Evolutionary conservation across 495 filamentous ascomycete species (phyloP), one percentile per base, ranked within the genome.

Genomic region (Xylaria venustula): DNA sequence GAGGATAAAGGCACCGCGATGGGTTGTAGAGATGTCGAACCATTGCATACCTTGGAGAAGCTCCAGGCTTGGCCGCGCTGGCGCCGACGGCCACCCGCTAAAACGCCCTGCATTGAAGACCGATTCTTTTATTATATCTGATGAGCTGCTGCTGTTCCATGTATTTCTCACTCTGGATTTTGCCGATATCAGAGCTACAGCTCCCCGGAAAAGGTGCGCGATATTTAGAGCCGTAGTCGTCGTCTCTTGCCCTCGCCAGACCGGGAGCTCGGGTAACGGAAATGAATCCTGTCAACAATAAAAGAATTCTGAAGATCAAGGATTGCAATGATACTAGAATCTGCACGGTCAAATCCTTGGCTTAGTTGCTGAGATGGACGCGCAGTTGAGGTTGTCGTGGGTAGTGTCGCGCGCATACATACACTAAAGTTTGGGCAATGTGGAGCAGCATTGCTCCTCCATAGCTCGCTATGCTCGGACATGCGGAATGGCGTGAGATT

Each of bases 41-140:
- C 12, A 23, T 47, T 51, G 52, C 64, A 59, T 58, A 74, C 73
- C 71, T 69, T 74, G 62, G 67, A 72, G 65, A 75, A 75, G 64
- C 63, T 73, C 66, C 65, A 74, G 28, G 70, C 67, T 41, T 77
- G 66, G 36, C 49, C 63, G 12, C 61, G 61, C 54, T 25, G 45
- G 50, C 52, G 58, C 34, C 28, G 55, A 65, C 58, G 69, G 64
- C 63, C 67, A 58, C 61, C 71, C 63, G 74, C 71, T 22, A 68
- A 58, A 49, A 75, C 70, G 44, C 71, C 70, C 59, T 60, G 68
- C 74, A 72, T 76, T 11, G 23, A 67, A 54, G 42, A 20, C 42
- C 52, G 28, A 20, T 19, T 47, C 19, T 40, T 32, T 7, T 32
- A 40, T 32, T 36, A 34, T 40, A 48, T 15, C n/a, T n/a, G n/a